Base-by-base conservation (phyloP, 495 filamentous ascomycete species). In the Annulohypoxylon nitens region DNA sequence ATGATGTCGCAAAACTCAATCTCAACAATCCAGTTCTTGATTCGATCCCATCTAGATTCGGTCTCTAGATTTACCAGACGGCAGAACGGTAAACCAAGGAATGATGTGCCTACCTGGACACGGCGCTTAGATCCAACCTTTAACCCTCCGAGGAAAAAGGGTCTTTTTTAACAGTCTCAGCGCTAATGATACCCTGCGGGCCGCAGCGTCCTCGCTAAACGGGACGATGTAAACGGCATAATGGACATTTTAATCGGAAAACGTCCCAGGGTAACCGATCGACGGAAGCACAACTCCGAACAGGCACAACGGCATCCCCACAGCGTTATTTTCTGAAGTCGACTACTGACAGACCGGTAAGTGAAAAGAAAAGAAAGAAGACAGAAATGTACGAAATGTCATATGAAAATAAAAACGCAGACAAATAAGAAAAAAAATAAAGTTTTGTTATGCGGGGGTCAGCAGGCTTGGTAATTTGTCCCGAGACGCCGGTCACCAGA, bases 401-500 rank as follows among this genome's bases (percentile, higher is more conserved):
- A 51, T 12, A 26, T 51, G 23, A 25, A 51, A 54, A 37, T 25
- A 36, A 47, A 36, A 25, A 12, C 10, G 30, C 30, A 30, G 3
- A 30, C 30, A 30, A 30, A 1, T 6, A 6, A 30, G 5, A 14
- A 51, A 54, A 6, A 3, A 58, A 47, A 18, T 23, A 7, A 51
- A 16, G 59, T 73, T 51, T 51, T 54, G 63, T 60, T 68, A 64
- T 68, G 64, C 37, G 64, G 59, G 64, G 64, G 36, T 73, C 59
- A 68, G 64, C 64, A 68, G 64, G 43, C 25, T 59, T 67, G 59
- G 43, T 53, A 34, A 63, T 48, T 48, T 26, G 67, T 74, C 71
- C 71, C 71, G 58, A 62, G 55, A 43, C 71, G 59, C 34, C 58
- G 71, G 71, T 74, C 71, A 74, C 41, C 62, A 66, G 67, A 74